Conservation (phyloP, 495 filamentous ascomycete genomes). For the Pseudevernia furfuracea region DNA sequence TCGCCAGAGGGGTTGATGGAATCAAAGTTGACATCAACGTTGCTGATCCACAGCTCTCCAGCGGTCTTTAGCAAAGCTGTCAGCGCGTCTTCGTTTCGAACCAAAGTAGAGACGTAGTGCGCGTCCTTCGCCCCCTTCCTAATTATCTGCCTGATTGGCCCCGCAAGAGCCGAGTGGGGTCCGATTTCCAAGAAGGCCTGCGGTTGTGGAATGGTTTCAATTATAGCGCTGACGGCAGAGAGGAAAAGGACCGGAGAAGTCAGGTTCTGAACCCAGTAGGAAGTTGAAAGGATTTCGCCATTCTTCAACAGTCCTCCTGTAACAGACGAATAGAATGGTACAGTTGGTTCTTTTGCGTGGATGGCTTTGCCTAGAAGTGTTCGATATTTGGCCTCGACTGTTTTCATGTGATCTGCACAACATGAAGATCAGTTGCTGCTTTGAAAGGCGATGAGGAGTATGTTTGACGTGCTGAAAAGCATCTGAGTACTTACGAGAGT, state of each 20-base stretch:
- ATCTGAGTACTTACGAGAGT: constrained; percentile 7
- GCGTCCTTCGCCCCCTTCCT: constrained; percentile 4
- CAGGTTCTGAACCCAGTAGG: constrained; percentile 39
- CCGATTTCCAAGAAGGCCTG: constrained; percentile 46
- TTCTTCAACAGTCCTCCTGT: constrained; percentile 6
- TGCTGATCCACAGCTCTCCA: constrained; percentile 10
- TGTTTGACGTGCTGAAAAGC: neutral
- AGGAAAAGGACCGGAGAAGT: constrained; percentile 34
- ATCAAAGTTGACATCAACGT: constrained; percentile 4
- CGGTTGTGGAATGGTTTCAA: neutral
- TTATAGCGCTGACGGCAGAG: constrained; percentile 18
- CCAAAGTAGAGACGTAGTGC: constrained; percentile 5
- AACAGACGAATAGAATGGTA: constrained; percentile 11
- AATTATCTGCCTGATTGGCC: constrained; percentile 49
- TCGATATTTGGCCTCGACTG: constrained; percentile 2
- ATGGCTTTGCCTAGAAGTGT: constrained; percentile 10
- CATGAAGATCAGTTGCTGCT: neutral
- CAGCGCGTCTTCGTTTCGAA: constrained; percentile 7
- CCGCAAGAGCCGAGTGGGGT: constrained; percentile 51
- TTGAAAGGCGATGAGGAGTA: neutral
- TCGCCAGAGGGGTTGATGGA: neutral
- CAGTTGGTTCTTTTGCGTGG: constrained; percentile 7
- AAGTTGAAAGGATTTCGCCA: constrained; percentile 8
- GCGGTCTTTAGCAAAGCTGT: constrained; percentile 12
- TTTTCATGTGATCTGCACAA: constrained; percentile 6